These are phyloP conservation scores for Pythium rishiriense DNA, from an alignment of 352 stramenopile genomes.

Conservation along the genomic window DNA sequence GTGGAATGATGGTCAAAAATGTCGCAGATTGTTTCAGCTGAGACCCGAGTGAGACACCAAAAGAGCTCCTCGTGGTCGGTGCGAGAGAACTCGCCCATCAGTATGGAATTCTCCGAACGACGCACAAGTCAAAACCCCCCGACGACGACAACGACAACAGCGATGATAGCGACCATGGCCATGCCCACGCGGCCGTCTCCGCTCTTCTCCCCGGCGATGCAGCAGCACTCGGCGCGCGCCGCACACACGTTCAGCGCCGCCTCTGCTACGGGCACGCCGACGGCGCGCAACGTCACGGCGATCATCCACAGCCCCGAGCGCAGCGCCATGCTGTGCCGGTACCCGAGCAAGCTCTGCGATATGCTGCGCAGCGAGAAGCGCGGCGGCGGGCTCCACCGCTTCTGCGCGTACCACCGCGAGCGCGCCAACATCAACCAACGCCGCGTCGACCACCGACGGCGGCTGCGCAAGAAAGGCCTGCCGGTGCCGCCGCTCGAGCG, in stretches of 20 bases:
- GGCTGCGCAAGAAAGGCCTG: slow-evolving; percentile 19
- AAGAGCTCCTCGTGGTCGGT: background rate
- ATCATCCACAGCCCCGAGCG: slow-evolving; percentile 24
- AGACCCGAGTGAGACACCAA: background rate
- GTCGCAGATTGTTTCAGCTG: slow-evolving; percentile 10
- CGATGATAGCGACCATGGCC: slow-evolving; percentile 22
- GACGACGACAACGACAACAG: background rate
- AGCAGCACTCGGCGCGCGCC: background rate
- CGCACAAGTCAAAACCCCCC: slow-evolving; percentile 1
- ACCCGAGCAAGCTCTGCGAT: slow-evolving; percentile 37
- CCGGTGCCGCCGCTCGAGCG: slow-evolving; percentile 18
- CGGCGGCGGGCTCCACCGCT: slow-evolving; percentile 29
- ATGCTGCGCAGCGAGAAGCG: slow-evolving; percentile 34
- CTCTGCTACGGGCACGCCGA: background rate
- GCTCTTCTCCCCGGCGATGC: background rate
- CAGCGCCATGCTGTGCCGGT: slow-evolving; percentile 29
- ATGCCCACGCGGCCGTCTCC: slow-evolving; percentile 5
- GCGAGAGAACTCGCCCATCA: background rate
- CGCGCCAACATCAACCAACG: slow-evolving; percentile 36
- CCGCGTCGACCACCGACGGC: slow-evolving; percentile 28
- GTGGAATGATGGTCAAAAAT: slow-evolving; percentile 9
- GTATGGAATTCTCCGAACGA: slow-evolving; percentile 16
- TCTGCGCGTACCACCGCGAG: slow-evolving; percentile 34
- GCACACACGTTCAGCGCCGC: slow-evolving; percentile 1
- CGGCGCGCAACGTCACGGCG: slow-evolving; percentile 9